phyloP scores from a whole-genome alignment of 768 basidiomycete species.

The Fistulinella prunicolor region DNA sequence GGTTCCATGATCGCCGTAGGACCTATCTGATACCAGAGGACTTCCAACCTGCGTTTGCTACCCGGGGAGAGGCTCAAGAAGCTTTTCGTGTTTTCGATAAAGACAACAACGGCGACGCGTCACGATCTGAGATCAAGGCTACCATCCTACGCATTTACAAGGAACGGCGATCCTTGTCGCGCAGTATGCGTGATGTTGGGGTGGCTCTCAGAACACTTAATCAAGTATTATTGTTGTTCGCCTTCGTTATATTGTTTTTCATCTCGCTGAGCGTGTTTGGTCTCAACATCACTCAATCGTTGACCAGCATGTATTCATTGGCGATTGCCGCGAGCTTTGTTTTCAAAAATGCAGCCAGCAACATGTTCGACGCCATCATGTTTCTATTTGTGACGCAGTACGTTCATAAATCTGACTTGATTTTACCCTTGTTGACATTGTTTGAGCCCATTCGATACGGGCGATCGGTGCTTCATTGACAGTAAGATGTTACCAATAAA shows the following conservation, averaged over 20 bases:
- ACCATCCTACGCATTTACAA: conserved; percentile 69
- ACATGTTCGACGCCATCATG: conserved; percentile 76
- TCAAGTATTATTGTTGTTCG: conserved; percentile 59
- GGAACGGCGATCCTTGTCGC: conserved; percentile 71
- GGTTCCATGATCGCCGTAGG: conserved; percentile 54
- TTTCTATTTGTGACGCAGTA: conserved; percentile 83
- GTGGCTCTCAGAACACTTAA: conserved; percentile 65
- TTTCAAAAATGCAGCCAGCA: conserved; percentile 72
- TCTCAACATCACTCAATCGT: conserved; percentile 57
- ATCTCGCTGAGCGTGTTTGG: conserved; percentile 72
- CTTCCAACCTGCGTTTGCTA: conserved; percentile 66
- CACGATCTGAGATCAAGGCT: conserved; percentile 71
- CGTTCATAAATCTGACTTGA: conserved; percentile 28
- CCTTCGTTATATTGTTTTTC: conserved; percentile 64
- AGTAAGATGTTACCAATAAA: conserved; percentile 33
- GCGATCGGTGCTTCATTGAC: conserved; percentile 78
- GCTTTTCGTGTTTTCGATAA: conserved; percentile 77
- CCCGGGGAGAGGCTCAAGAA: conserved; percentile 50
- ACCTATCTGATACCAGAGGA: conserved; percentile 64
- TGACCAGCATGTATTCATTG: conserved; percentile 72
- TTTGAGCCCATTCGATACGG: conserved; percentile 71
- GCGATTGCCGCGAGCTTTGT: conserved; percentile 75
- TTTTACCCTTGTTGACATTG: conserved; percentile 3
- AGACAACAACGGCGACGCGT: conserved; percentile 75
- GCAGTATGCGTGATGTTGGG: conserved; percentile 74